Evolutionary conservation across 2,329 filamentous ascomycete species (phyloP).

Genomic region (Colletotrichum kahawae): DNA sequence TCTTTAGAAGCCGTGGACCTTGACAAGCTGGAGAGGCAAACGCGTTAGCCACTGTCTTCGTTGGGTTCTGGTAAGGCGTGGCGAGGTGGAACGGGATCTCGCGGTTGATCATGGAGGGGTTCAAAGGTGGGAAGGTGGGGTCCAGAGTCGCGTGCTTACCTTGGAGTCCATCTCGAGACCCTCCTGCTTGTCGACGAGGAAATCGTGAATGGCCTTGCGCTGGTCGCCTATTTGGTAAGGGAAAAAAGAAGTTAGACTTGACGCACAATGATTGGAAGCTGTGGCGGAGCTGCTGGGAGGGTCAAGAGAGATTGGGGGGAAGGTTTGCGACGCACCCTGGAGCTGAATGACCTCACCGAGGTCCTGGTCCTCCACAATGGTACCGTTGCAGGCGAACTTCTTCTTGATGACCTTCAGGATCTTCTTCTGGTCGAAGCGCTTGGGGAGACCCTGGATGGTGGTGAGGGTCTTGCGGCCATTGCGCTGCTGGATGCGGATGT

Average conservation of each 20-base stretch:
- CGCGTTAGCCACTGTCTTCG: background rate
- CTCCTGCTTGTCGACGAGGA: conserved; percentile 86
- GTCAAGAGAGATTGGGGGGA: background rate
- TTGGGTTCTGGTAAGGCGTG: background rate
- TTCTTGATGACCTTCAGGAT: conserved; percentile 99
- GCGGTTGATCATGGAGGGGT: background rate
- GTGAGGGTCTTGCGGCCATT: conserved; percentile 98
- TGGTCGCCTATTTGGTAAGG: conserved; percentile 68
- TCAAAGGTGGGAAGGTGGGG: background rate
- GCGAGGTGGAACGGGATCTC: background rate
- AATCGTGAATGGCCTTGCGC: conserved; percentile 90
- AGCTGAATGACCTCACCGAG: conserved; percentile 25
- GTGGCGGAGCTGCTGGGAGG: background rate
- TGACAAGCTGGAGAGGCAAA: conserved; percentile 16
- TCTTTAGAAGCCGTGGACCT: conserved; percentile 69
- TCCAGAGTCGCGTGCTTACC: conserved; percentile 28
- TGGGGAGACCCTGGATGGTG: conserved; percentile 97
- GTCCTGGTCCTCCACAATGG: conserved; percentile 24
- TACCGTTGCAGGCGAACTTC: conserved; percentile 55
- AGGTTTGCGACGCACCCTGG: conserved; percentile 9
- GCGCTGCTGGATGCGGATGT: conserved; percentile 26
- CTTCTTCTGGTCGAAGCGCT: conserved; percentile 99
- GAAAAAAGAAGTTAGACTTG: background rate
- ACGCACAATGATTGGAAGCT: background rate
- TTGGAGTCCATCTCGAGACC: conserved; percentile 85